phyloP scores from a whole-genome alignment of 2,329 filamentous ascomycete genomes.

The Aspergillus piperis region DNA sequence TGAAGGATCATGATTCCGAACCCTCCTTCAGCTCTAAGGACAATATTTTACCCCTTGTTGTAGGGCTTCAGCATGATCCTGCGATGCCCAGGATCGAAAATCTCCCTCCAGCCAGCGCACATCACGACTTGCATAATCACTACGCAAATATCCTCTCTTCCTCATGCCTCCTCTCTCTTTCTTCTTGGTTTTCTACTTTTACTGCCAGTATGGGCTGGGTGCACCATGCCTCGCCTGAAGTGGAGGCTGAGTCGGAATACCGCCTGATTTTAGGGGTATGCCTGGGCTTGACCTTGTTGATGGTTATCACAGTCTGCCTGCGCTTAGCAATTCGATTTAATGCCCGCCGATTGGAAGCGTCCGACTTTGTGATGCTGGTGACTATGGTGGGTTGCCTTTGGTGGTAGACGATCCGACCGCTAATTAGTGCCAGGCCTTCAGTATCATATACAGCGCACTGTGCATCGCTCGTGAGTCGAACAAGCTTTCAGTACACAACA shows the following conservation, averaged over 20 bases:
- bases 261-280: conserved; percentile 54
- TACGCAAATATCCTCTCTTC: background rate
- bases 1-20: background rate
- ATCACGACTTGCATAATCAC: background rate
- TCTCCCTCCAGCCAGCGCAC: background rate
- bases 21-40: background rate
- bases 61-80: background rate
- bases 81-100: background rate
- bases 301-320: conserved; percentile 44
- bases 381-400: conserved; percentile 32
- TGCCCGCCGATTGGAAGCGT: conserved; percentile 48
- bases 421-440: conserved; percentile 44
- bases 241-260: conserved; percentile 53
- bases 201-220: conserved; percentile 52
- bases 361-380: conserved; percentile 49
- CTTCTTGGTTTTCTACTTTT: background rate
- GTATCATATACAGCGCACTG: conserved; percentile 52
- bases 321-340: conserved; percentile 48
- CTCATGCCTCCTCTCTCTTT: background rate
- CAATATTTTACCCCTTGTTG: background rate
- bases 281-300: conserved; percentile 47
- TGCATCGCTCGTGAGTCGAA: conserved; percentile 52
- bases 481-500: background rate
- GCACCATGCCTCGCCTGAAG: conserved; percentile 50
- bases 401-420: conserved; percentile 13